phyloP scores from a whole-genome alignment of 2,329 filamentous ascomycete genomes.

The Clarireedia homoeocarpa region DNA sequence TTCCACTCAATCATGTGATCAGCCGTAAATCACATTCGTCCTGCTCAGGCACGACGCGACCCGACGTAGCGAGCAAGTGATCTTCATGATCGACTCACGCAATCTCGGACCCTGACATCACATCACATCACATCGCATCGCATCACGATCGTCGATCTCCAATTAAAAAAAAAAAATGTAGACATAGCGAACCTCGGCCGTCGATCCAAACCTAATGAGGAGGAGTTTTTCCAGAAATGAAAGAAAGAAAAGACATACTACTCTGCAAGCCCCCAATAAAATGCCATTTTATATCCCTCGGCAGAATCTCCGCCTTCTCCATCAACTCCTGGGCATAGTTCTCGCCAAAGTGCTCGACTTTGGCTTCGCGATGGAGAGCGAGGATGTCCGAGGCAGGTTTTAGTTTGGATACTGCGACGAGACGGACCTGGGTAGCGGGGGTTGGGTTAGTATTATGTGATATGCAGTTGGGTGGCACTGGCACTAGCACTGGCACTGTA shows the following conservation, averaged over 20 bases:
- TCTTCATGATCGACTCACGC: background rate
- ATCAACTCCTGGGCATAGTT: slow-evolving; percentile 90
- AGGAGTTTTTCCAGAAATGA: background rate
- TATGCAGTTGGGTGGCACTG: background rate
- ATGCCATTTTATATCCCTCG: slow-evolving; percentile 77
- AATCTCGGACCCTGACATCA: background rate
- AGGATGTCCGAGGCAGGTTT: slow-evolving; percentile 90
- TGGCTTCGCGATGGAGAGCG: slow-evolving; percentile 56
- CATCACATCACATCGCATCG: no score
- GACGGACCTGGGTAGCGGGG: slow-evolving; percentile 50
- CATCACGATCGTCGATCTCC: background rate
- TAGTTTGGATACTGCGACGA: slow-evolving; percentile 93
- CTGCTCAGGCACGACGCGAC: background rate
- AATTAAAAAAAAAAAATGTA: background rate
- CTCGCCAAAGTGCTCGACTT: slow-evolving; percentile 81
- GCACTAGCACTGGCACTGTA: background rate
- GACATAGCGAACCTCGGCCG: background rate
- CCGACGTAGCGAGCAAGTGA: background rate
- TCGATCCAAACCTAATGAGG: background rate
- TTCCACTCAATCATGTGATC: background rate
- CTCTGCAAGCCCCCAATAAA: slow-evolving; percentile 94
- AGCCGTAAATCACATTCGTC: background rate
- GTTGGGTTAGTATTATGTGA: slow-evolving; percentile 13
- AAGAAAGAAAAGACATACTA: slow-evolving; percentile 33
- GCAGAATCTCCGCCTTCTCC: slow-evolving; percentile 77